phyloP scores from a whole-genome alignment of 306 rosid species.

The Clitoria ternatea region DNA sequence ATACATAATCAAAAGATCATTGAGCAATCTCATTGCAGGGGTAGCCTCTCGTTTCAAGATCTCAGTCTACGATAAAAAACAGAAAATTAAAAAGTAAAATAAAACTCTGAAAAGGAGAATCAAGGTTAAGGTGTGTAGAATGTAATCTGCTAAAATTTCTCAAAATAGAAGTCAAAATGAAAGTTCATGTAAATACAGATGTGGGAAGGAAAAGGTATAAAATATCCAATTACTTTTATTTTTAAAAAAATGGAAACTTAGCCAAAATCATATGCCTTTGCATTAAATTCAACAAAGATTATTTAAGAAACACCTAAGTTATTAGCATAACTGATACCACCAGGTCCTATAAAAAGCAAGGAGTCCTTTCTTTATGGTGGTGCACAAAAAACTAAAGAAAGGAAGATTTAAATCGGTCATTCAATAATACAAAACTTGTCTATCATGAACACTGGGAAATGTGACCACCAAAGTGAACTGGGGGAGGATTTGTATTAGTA shows the following conservation, averaged over 20 bases:
- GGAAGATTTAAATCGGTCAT: background rate
- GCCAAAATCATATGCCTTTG: background rate
- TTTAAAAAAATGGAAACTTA: background rate
- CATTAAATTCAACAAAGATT: background rate
- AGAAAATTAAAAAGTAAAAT: background rate
- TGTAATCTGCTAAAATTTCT: conserved; percentile 16
- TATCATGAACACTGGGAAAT: conserved; percentile 1
- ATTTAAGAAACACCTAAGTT: background rate
- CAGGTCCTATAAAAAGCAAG: background rate
- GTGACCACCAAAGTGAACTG: background rate
- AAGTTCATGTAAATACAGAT: background rate
- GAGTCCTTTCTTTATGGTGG: background rate
- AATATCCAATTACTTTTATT: background rate
- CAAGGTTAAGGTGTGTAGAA: background rate
- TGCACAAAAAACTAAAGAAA: background rate
- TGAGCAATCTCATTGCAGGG: conserved; percentile 89
- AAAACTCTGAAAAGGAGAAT: background rate
- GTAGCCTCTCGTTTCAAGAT: conserved; percentile 84
- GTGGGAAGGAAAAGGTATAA: background rate
- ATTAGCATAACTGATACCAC: background rate
- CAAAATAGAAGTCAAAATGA: background rate
- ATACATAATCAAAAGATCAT: conserved; percentile 80
- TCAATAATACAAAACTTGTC: background rate
- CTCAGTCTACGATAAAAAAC: conserved; percentile 55
- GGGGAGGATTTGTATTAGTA: background rate